These are phyloP conservation scores for Candida silvicultrix DNA, from an alignment of 805 yeast genomes.

Conservation along the genomic window DNA sequence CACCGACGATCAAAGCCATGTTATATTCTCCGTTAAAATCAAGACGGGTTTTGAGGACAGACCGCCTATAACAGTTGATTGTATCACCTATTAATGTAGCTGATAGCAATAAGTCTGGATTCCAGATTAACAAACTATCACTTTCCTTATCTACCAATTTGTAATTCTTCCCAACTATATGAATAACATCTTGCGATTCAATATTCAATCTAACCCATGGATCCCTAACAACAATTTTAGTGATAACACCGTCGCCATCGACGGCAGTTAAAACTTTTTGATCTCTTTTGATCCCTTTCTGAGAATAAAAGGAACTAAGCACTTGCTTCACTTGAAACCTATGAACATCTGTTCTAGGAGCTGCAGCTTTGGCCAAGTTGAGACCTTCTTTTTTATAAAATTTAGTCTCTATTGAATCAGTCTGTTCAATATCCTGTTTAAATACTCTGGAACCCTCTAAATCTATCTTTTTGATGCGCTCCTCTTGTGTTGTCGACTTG, in stretches of 20 bases:
- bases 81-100: constrained; percentile 81
- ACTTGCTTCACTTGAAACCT: constrained; percentile 39
- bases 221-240: constrained; percentile 50
- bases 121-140: constrained; percentile 63
- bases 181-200: constrained; percentile 49
- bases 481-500: constrained; percentile 17
- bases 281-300: constrained; percentile 23
- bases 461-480: constrained; percentile 13
- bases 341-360: constrained; percentile 38
- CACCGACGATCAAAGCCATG: constrained; percentile 72
- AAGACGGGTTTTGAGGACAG: constrained; percentile 53
- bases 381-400: constrained; percentile 6
- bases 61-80: constrained; percentile 63
- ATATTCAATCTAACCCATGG: constrained; percentile 50
- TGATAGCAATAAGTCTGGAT: constrained; percentile 77
- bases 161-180: constrained; percentile 41
- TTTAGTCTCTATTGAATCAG: constrained; percentile 8
- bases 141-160: constrained; percentile 45
- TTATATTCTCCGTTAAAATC: constrained; percentile 59
- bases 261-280: constrained; percentile 53
- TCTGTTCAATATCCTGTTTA: constrained; percentile 19
- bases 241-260: constrained; percentile 25
- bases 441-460: constrained; percentile 15
- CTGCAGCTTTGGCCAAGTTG: constrained; percentile 35
- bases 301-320: constrained; percentile 25